phyloP scores from a whole-genome alignment of 305 asterid genomes.

The Fraxinus floribunda region DNA sequence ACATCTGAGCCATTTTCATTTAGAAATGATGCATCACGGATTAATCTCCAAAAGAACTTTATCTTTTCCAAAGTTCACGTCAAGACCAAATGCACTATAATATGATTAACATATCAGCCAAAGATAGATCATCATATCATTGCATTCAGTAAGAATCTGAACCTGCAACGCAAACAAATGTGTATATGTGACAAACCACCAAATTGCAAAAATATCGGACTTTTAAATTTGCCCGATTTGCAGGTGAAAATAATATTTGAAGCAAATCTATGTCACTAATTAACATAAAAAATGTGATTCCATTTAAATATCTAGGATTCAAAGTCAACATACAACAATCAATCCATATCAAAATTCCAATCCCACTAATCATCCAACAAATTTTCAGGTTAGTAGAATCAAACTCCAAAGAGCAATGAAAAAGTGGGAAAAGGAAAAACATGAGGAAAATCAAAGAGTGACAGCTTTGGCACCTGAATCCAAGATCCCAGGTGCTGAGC shows the following conservation, averaged over 20 bases:
- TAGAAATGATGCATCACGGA: slow-evolving; percentile 50
- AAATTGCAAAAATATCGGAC: not conserved
- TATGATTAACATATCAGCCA: slow-evolving; percentile 15
- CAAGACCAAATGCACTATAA: slow-evolving; percentile 14
- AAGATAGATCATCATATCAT: slow-evolving; percentile 16
- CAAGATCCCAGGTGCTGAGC: slow-evolving; percentile 14
- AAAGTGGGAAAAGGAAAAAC: not conserved
- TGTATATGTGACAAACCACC: not conserved
- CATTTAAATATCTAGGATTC: not conserved
- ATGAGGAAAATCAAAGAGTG: not conserved
- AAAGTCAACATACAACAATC: not conserved
- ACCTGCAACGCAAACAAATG: slow-evolving; percentile 20
- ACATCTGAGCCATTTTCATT: slow-evolving; percentile 78
- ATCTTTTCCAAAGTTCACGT: slow-evolving; percentile 14
- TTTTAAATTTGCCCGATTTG: not conserved
- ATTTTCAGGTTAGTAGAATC: not conserved
- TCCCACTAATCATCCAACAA: not conserved
- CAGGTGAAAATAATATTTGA: not conserved
- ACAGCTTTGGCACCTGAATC: not conserved
- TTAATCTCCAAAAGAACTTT: slow-evolving; percentile 21
- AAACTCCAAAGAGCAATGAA: not conserved
- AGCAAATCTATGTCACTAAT: not conserved
- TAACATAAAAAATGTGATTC: not conserved
- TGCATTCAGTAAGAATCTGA: slow-evolving; percentile 28
- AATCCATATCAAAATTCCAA: not conserved